These are phyloP conservation scores for Plasmodium berghei DNA, from an alignment of 169 alveolate species.

Conservation along the genomic window DNA sequence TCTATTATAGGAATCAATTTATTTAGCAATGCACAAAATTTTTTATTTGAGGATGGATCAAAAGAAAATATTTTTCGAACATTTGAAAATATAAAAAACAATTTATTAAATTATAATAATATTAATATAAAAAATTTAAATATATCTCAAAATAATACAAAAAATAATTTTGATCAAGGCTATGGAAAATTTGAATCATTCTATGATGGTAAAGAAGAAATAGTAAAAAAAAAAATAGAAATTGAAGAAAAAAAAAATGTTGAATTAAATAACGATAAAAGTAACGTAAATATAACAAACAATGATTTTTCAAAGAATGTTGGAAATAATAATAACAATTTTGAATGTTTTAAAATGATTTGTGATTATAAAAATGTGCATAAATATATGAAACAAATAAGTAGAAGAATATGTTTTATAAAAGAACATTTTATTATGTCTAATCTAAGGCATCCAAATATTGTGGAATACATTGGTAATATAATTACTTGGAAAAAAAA, in stretches of 20 bases:
- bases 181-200: no score
- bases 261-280: background rate
- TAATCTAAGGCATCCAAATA: constrained; percentile 62
- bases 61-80: constrained; percentile 1
- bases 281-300: no score
- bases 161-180: no score
- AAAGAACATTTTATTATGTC: constrained; percentile 37
- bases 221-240: background rate
- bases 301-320: no score
- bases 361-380: background rate
- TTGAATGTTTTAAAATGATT: no score
- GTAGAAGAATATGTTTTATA: constrained; percentile 17
- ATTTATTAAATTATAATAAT: background rate
- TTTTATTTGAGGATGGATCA: constrained; percentile 6
- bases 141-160: no score
- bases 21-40: constrained; percentile 7
- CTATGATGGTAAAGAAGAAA: background rate
- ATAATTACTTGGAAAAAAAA: constrained; percentile 9
- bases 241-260: background rate
- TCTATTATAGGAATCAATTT: background rate
- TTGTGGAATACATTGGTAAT: constrained; percentile 40
- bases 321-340: no score
- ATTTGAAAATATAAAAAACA: constrained; percentile 17
- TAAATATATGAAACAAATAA: constrained; percentile 3
- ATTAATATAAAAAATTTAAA: no score